phyloP scores from a whole-genome alignment of 192 early-diverging fungal genomes.

The Coemansia sp. region DNA sequence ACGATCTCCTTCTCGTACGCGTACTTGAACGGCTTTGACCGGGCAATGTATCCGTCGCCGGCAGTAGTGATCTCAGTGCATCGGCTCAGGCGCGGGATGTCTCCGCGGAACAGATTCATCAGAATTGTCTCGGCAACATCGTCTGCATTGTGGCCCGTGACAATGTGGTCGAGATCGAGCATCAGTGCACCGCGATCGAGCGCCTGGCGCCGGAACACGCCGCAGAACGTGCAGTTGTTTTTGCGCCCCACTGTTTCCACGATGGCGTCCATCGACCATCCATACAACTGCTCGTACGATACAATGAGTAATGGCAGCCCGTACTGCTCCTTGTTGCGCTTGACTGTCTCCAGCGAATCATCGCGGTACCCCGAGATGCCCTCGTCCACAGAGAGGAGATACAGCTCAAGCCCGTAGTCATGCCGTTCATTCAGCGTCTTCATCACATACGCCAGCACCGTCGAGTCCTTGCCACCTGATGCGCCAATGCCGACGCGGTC shows the following conservation, averaged over 20 bases:
- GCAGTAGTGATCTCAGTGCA: conserved; percentile 91
- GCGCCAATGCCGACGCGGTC: conserved; percentile 95
- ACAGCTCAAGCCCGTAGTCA: conserved; percentile 87
- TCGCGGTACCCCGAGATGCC: conserved; percentile 97
- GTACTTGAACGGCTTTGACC: conserved; percentile 98
- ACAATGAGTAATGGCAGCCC: conserved; percentile 90
- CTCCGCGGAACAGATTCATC: conserved; percentile 98
- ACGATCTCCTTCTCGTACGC: conserved; percentile 99
- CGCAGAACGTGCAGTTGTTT: conserved; percentile 99
- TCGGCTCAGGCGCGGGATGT: conserved; percentile 83
- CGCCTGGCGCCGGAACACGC: conserved; percentile 96
- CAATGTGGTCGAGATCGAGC: conserved; percentile 91
- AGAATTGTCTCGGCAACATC: conserved; percentile 98
- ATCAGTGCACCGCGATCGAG: conserved; percentile 91
- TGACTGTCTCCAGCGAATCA: conserved; percentile 97
- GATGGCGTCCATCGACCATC: conserved; percentile 98
- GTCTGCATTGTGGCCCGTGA: conserved; percentile 98
- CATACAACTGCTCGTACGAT: conserved; percentile 93
- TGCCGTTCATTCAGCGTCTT: conserved; percentile 91
- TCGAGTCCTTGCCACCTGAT: conserved; percentile 95
- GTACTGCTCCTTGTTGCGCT: conserved; percentile 93
- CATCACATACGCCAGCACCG: conserved; percentile 94
- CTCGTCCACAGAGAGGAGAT: conserved; percentile 94
- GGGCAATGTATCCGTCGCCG: conserved; percentile 70
- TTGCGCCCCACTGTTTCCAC: conserved; percentile 92